phyloP scores from a whole-genome alignment of 306 rosid genomes.

The Amphicarpaea edgeworthii region DNA sequence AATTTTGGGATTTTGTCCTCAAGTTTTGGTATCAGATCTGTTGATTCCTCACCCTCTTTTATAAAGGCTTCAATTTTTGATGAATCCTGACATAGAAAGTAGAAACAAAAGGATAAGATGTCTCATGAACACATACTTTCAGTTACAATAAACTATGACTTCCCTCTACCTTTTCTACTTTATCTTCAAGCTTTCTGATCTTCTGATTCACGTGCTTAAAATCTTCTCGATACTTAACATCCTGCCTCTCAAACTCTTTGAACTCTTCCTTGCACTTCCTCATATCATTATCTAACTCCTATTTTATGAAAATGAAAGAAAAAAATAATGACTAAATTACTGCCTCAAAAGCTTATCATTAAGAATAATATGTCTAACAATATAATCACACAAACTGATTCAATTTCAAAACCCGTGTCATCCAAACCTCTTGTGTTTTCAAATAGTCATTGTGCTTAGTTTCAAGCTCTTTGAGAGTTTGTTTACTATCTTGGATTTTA shows the following conservation, averaged over 20 bases:
- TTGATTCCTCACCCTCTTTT: conserved; percentile 83
- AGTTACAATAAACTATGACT: conserved; percentile 25
- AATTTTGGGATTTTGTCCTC: conserved; percentile 76
- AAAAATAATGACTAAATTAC: conserved; percentile 1
- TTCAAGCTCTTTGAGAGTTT: conserved; percentile 83
- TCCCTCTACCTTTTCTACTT: conserved; percentile 76
- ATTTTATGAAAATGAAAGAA: conserved; percentile 35
- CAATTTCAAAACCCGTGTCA: conserved; percentile 33
- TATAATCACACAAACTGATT: conserved; percentile 35
- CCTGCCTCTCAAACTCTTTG: conserved; percentile 95
- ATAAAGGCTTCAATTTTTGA: conserved; percentile 60
- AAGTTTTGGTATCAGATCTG: conserved; percentile 76
- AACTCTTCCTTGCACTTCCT: conserved; percentile 88
- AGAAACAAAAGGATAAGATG: conserved; percentile 42
- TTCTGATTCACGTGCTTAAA: conserved; percentile 84
- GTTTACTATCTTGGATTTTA: conserved; percentile 72
- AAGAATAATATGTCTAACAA: conserved; percentile 18
- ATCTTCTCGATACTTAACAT: conserved; percentile 91
- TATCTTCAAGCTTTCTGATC: conserved; percentile 86
- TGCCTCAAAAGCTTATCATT: conserved; percentile 21
- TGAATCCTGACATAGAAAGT: conserved; percentile 75
- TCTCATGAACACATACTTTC: conserved; percentile 17
- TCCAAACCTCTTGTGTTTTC: conserved; percentile 84
- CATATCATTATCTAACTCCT: conserved; percentile 87
- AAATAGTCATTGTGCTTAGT: conserved; percentile 64